A percentile compares a stretch with the other conserved stretches of the same genome.
Evolutionary conservation across 371 early-diverging fungal genomes (phyloP).

Genomic region (Capillidium heterosporum): DNA sequence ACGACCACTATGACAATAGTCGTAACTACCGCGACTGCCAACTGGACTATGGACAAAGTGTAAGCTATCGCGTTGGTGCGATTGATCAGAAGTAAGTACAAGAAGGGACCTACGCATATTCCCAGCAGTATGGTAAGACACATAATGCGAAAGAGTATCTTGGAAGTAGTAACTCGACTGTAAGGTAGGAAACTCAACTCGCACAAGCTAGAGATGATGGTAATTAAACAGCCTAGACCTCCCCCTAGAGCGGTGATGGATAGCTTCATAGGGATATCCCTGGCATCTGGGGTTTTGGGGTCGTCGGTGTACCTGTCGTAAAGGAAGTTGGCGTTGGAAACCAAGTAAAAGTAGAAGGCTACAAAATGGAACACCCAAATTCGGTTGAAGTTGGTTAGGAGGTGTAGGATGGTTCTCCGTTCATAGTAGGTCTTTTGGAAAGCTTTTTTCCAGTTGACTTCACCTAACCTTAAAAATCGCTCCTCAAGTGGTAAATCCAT

Average conservation of each 20-base stretch:
- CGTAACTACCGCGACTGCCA: constrained; percentile 40
- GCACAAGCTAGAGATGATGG: constrained; percentile 41
- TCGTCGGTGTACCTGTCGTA: constrained; percentile 19
- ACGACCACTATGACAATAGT: constrained; percentile 43
- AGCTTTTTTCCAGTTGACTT: constrained; percentile 51
- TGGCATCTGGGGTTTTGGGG: constrained; percentile 15
- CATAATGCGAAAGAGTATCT: constrained; percentile 32
- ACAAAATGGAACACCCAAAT: constrained; percentile 75
- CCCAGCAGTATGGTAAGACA: constrained; percentile 37
- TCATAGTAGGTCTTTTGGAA: constrained; percentile 77
- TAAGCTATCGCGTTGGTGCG: constrained; percentile 24
- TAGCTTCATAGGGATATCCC: constrained; percentile 30
- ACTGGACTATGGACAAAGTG: constrained; percentile 41
- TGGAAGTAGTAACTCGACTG: constrained; percentile 31
- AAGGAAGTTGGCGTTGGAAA: constrained; percentile 23
- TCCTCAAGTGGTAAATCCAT: constrained; percentile 36
- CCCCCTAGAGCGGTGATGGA: constrained; percentile 60
- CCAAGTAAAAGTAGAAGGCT: constrained; percentile 63
- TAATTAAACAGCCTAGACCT: constrained; percentile 42
- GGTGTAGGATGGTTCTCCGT: constrained; percentile 65
- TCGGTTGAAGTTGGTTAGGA: constrained; percentile 68
- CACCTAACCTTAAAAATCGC: constrained; percentile 37
- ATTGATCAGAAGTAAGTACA: constrained; percentile 31
- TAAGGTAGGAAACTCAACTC: constrained; percentile 52
- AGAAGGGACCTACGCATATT: constrained; percentile 43